Conservation (phyloP, 768 basidiomycete species). For the Naganishia randhawae region DNA sequence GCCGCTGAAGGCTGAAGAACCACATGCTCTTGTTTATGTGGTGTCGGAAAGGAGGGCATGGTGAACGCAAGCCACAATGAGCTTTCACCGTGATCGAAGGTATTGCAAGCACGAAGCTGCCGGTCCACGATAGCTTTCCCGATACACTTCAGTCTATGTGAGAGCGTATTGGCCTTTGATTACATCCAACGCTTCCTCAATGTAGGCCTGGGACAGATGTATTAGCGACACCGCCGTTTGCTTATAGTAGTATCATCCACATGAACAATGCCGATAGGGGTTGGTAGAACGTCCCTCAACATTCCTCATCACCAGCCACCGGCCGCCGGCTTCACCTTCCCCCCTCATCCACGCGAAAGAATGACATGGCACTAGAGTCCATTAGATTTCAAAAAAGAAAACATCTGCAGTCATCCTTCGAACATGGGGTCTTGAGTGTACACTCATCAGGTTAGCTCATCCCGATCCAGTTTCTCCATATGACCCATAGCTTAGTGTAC, state of each 20-base stretch:
- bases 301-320: background rate
- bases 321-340: too few relatives aligned
- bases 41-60: constrained; percentile 4
- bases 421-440: too few relatives aligned
- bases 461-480: too few relatives aligned
- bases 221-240: background rate
- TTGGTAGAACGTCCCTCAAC: background rate
- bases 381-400: too few relatives aligned
- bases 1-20: background rate
- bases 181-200: background rate
- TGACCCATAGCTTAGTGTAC: too few relatives aligned
- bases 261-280: background rate
- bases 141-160: too few relatives aligned
- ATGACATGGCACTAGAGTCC: background rate
- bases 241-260: background rate
- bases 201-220: background rate
- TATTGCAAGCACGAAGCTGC: background rate
- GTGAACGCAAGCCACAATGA: background rate
- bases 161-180: too few relatives aligned
- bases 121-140: background rate
- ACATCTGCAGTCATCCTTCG: background rate
- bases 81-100: constrained; percentile 1
- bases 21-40: too few relatives aligned
- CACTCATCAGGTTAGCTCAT: too few relatives aligned
- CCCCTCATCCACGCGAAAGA: too few relatives aligned